A percentile compares a stretch with the other conserved stretches of the same genome.
phyloP scores from a whole-genome alignment of 495 filamentous ascomycete genomes.

The Penicillium crystallinum region DNA sequence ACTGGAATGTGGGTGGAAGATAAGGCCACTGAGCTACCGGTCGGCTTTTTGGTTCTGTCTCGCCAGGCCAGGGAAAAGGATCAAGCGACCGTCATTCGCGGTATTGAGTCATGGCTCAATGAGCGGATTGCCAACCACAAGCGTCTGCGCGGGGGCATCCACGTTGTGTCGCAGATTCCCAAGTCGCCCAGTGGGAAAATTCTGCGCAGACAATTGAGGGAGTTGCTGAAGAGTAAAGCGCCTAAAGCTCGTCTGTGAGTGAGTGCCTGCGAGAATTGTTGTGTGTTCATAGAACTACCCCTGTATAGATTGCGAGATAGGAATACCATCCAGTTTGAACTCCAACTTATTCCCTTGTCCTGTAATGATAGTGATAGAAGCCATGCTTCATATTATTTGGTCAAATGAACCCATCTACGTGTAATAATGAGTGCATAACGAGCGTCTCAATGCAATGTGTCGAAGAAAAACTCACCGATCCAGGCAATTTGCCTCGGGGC shows the following conservation, averaged over 20 bases:
- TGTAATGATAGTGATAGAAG: no score
- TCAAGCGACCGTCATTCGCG: slow-evolving; percentile 25
- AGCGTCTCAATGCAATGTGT: background rate
- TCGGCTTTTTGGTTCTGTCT: slow-evolving; percentile 63
- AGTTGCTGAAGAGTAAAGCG: slow-evolving; percentile 20
- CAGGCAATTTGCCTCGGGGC: slow-evolving; percentile 1
- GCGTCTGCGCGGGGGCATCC: slow-evolving; percentile 66
- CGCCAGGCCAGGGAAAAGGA: slow-evolving; percentile 27
- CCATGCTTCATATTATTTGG: no score
- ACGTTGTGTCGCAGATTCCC: slow-evolving; percentile 67
- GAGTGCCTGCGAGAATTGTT: background rate
- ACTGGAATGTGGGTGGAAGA: slow-evolving; percentile 59
- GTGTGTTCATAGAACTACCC: background rate
- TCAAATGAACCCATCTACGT: no score
- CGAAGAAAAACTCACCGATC: background rate
- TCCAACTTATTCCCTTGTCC: no score
- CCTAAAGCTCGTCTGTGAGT: slow-evolving; percentile 13
- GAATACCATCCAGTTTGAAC: no score
- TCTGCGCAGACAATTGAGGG: slow-evolving; percentile 57
- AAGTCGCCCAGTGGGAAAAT: slow-evolving; percentile 80
- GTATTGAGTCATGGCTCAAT: slow-evolving; percentile 37
- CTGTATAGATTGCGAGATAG: no score
- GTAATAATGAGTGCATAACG: no score
- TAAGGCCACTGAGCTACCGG: slow-evolving; percentile 63
- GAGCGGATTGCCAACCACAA: slow-evolving; percentile 58